phyloP scores from a whole-genome alignment of 108 stramenopile genomes.

The Ochromonas danica region DNA sequence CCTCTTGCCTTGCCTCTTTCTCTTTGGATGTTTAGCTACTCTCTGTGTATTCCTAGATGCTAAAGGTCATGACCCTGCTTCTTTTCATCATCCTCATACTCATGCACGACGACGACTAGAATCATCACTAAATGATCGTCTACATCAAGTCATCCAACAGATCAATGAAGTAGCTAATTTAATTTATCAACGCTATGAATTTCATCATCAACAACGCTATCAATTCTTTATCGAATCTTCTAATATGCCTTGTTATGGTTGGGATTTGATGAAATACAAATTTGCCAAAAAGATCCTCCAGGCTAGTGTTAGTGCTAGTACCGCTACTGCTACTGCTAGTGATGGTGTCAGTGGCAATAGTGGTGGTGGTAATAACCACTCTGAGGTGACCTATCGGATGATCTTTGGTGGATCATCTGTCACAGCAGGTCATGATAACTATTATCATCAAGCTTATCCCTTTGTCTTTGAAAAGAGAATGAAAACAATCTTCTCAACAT shows the following conservation, averaged over 20 bases:
- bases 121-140: too few relatives aligned
- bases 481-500: neutral
- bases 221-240: slow-evolving; percentile 28
- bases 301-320: too few relatives aligned
- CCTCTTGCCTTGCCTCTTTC: too few relatives aligned
- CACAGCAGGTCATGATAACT: slow-evolving; percentile 42
- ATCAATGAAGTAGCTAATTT: too few relatives aligned
- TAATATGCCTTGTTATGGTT: slow-evolving; percentile 7
- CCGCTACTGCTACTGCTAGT: too few relatives aligned
- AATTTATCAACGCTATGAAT: slow-evolving; percentile 23
- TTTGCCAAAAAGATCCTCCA: neutral
- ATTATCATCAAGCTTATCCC: slow-evolving; percentile 36
- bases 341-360: slow-evolving; percentile 20
- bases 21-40: too few relatives aligned
- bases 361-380: too few relatives aligned
- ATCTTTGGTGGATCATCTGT: slow-evolving; percentile 37
- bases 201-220: neutral
- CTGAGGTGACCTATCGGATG: slow-evolving; percentile 26
- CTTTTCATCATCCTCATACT: too few relatives aligned
- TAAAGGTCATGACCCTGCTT: too few relatives aligned
- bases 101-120: too few relatives aligned
- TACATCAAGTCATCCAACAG: too few relatives aligned
- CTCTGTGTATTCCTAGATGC: too few relatives aligned
- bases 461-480: slow-evolving; percentile 33
- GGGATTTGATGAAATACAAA: slow-evolving; percentile 28